A percentile compares a stretch with the other conserved stretches of the same genome.
These are phyloP conservation scores for Populus ilicifolia DNA, from an alignment of 345 rosid genomes.

Conservation along the genomic window DNA sequence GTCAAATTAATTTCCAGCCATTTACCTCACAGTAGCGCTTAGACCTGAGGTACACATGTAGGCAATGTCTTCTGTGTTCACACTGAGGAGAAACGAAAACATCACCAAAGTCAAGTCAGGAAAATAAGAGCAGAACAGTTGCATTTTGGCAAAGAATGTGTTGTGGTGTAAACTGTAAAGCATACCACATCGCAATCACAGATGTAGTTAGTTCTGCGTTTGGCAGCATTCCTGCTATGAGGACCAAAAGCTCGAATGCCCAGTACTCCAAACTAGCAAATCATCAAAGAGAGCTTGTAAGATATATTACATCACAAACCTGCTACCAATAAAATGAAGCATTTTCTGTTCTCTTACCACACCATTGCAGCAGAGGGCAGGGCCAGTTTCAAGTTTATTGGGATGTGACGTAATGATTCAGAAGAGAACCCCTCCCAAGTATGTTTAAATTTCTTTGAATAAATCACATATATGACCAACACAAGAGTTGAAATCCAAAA, in stretches of 20 bases:
- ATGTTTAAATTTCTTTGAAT: conserved; percentile 33
- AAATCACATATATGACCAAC: conserved; percentile 42
- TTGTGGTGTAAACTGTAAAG: not conserved
- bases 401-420: conserved; percentile 34
- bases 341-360: conserved; percentile 40
- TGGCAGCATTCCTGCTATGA: conserved; percentile 69
- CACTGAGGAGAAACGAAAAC: conserved; percentile 26
- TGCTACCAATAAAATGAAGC: not conserved
- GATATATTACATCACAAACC: not conserved
- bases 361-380: conserved; percentile 76
- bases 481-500: conserved; percentile 50
- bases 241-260: conserved; percentile 78
- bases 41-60: conserved; percentile 70
- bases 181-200: conserved; percentile 66
- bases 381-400: conserved; percentile 42
- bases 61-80: conserved; percentile 54
- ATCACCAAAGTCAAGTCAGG: not conserved
- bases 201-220: conserved; percentile 56
- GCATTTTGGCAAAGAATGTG: not conserved
- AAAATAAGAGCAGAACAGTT: not conserved
- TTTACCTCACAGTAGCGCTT: conserved; percentile 76
- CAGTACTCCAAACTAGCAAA: conserved; percentile 60
- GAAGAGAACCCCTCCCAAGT: conserved; percentile 63
- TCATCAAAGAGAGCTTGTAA: not conserved
- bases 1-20: conserved; percentile 3